Evolutionary conservation across 306 rosid genomes (phyloP), one percentile per base, ranked within the genome.

Genomic region (Oxytropis ochrocephala): DNA sequence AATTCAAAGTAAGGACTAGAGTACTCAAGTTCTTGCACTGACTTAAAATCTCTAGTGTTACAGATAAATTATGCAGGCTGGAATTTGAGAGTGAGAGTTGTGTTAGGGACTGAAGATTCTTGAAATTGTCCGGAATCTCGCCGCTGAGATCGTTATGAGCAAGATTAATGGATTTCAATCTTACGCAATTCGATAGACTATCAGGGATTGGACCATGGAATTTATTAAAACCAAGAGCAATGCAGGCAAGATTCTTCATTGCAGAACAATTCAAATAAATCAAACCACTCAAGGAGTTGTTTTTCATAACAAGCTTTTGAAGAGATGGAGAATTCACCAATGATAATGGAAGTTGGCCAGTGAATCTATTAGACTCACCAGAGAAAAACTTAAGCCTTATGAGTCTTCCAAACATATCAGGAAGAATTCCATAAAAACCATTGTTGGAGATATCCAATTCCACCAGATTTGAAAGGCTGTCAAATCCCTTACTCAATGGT

Each of bases 181-280:
- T 18, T 10, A n/a, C 24, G 39, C 86, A 84, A 29, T 46, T 32
- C 21, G 86, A 73, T 72, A 80, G 79, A 46, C 66, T 52, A 27
- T 39, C 29, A 0, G 84, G 87, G 29, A 80, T 74, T 52, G 76
- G 75, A 38, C 83, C 85, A 6, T 11, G 11, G 30, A 84, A 80
- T 27, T 46, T 41, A 35, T 80, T 87, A 18, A 43, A 2, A 47
- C 73, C 80, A 24, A 84, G 65, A 60, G 10, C 39, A 16, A 84
- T 69, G n/a, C 76, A 72, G 19, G 67, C 13, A 19, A 87, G 65
- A 35, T 44, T 84, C 14, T 61, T 50, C 81, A 69, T 62, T 32
- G 72, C 72, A 62, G 72, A 76, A 19, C 81, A 76, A 62, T 76
- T 76, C 72, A 76, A 48, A n/a, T 52, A 30, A 12, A 69, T 13